Evolutionary conservation across 129 eudicot species (phyloP).

Genomic region (Solidago caesia): DNA sequence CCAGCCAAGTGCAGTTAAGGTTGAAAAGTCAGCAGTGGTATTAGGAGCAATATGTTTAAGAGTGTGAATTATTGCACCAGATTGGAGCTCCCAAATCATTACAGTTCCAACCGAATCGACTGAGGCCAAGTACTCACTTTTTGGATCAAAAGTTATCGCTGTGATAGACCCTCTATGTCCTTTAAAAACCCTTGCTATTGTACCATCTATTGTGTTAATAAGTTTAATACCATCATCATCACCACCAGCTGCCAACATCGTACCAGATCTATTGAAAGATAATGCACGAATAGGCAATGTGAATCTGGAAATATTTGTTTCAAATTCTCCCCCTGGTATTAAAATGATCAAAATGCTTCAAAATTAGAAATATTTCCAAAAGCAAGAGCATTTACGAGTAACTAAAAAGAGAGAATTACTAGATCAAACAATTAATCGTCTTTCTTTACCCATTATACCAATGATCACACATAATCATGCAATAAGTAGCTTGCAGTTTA

Average conservation of each 20-base stretch:
- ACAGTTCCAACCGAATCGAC: conserved; percentile 82
- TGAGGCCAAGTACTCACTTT: conserved; percentile 89
- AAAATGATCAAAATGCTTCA: conserved; percentile 6
- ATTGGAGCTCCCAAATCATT: conserved; percentile 82
- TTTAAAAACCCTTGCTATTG: conserved; percentile 89
- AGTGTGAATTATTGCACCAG: conserved; percentile 65
- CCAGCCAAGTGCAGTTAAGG: conserved; percentile 66
- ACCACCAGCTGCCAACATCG: conserved; percentile 96
- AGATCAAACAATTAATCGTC: not conserved
- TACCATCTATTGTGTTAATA: conserved; percentile 87
- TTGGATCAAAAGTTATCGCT: conserved; percentile 87
- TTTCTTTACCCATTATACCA: not conserved
- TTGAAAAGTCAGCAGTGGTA: conserved; percentile 52
- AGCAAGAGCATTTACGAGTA: not conserved
- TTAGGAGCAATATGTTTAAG: conserved; percentile 71
- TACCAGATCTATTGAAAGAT: conserved; percentile 88
- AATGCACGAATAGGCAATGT: conserved; percentile 87
- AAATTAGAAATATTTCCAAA: not conserved
- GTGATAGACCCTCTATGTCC: conserved; percentile 91
- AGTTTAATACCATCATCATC: conserved; percentile 98
- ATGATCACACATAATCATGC: not conserved
- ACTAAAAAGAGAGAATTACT: not conserved
- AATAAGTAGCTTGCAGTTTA: not conserved
- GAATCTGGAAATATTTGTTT: conserved; percentile 84
- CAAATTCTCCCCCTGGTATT: conserved; percentile 85